Conservation (phyloP, 2,329 filamentous ascomycete genomes). For the Mollisiaceae sp. region DNA sequence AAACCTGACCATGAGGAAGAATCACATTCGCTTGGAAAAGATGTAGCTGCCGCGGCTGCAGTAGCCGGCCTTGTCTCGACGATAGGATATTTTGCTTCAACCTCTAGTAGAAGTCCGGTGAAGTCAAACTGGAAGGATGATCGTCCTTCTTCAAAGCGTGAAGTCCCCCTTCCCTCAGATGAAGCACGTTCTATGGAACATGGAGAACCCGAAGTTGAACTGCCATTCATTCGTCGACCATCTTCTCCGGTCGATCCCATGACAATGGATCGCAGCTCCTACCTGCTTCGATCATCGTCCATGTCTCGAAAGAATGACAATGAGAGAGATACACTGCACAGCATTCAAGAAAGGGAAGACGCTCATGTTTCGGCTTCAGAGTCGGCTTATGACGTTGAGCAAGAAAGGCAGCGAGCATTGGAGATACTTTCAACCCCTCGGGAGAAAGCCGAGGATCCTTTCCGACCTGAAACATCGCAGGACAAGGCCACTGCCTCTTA, state of each 20-base stretch:
- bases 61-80: constrained; percentile 33
- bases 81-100: constrained; percentile 34
- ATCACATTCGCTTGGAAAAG: constrained; percentile 20
- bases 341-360: constrained; percentile 30
- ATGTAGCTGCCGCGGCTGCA: constrained; percentile 27
- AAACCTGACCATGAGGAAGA: constrained; percentile 17
- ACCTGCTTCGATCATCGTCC: constrained; percentile 49
- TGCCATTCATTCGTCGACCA: constrained; percentile 36
- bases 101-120: constrained; percentile 26
- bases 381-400: constrained; percentile 18
- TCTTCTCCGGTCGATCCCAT: constrained; percentile 48
- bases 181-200: neutral
- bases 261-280: constrained; percentile 51
- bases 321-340: constrained; percentile 23
- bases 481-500: neutral
- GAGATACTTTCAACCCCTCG: constrained; percentile 26
- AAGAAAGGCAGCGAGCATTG: constrained; percentile 26
- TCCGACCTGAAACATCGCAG: neutral
- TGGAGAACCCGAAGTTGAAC: constrained; percentile 18
- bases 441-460: constrained; percentile 4
- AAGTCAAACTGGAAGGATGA: constrained; percentile 37
- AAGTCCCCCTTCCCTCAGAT: neutral
- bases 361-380: constrained; percentile 11
- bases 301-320: constrained; percentile 25
- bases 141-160: constrained; percentile 21